These are phyloP conservation scores for Aspergillus ostianus DNA, from an alignment of 495 filamentous ascomycete species.

Conservation along the genomic window DNA sequence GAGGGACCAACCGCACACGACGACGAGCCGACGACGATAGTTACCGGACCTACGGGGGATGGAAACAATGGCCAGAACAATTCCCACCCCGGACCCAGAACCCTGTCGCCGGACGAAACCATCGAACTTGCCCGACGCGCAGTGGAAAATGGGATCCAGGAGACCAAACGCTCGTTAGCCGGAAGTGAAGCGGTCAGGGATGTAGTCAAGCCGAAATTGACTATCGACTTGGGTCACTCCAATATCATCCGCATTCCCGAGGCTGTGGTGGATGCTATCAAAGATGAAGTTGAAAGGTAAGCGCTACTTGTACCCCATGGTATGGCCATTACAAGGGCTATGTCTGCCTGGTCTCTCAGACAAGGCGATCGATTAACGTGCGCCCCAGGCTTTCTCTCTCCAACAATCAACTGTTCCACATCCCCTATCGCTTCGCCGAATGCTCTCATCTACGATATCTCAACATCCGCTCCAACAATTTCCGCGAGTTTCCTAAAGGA, in stretches of 20 bases:
- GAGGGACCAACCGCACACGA: constrained; percentile 32
- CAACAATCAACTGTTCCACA: constrained; percentile 78
- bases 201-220: constrained; percentile 73
- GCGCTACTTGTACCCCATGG: constrained; percentile 17
- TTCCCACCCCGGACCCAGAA: constrained; percentile 24
- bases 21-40: constrained; percentile 31
- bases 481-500: constrained; percentile 81
- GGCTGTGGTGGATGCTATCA: constrained; percentile 88
- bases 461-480: constrained; percentile 86
- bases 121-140: constrained; percentile 60
- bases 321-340: neutral
- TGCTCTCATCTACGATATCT: constrained; percentile 89
- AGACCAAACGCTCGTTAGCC: constrained; percentile 65
- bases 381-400: constrained; percentile 73
- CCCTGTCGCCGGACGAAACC: constrained; percentile 44
- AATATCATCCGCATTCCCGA: constrained; percentile 79
- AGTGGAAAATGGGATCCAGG: constrained; percentile 65
- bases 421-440: constrained; percentile 79
- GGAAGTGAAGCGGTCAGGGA: constrained; percentile 66
- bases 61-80: constrained; percentile 19
- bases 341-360: neutral
- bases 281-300: constrained; percentile 88
- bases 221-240: constrained; percentile 84
- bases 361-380: constrained; percentile 16
- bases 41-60: constrained; percentile 33